Conservation (phyloP, 768 basidiomycete genomes). For the Naganishia vishniacii region DNA sequence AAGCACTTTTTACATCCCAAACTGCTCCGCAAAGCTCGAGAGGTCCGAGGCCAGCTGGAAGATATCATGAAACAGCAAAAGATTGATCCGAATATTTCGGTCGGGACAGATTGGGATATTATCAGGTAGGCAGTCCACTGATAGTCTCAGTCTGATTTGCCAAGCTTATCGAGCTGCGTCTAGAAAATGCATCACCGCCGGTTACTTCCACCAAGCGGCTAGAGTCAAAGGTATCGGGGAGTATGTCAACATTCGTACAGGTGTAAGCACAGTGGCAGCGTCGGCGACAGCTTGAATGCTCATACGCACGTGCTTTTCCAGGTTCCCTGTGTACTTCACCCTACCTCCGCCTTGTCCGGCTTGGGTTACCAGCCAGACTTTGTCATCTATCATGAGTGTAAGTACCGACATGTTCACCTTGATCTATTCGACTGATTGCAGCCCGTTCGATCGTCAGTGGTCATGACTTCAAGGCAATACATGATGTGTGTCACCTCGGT, state of each 20-base stretch:
- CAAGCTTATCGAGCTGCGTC: neutral
- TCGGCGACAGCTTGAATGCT: no score
- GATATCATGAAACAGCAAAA: slow-evolving; percentile 99
- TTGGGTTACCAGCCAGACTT: slow-evolving; percentile 94
- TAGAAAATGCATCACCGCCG: slow-evolving; percentile 93
- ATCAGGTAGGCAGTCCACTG: slow-evolving; percentile 55
- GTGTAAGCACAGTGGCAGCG: no score
- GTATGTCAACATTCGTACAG: slow-evolving; percentile 94
- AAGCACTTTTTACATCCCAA: slow-evolving; percentile 96
- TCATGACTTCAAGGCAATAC: slow-evolving; percentile 85
- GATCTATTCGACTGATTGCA: neutral
- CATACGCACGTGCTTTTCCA: no score
- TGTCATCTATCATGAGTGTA: slow-evolving; percentile 85
- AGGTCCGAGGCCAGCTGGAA: slow-evolving; percentile 90
- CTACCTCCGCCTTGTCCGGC: slow-evolving; percentile 92
- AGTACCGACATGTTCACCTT: slow-evolving; percentile 21
- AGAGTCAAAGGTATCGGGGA: slow-evolving; percentile 98
- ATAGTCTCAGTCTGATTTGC: slow-evolving; percentile 16
- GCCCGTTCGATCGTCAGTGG: slow-evolving; percentile 50
- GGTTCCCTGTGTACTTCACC: slow-evolving; percentile 89
- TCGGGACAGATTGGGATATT: slow-evolving; percentile 91
- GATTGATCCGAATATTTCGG: slow-evolving; percentile 75
- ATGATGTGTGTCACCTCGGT: slow-evolving; percentile 99
- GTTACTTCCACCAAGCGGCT: slow-evolving; percentile 98
- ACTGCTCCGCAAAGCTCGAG: slow-evolving; percentile 84